Evolutionary conservation across 208 protist species (phyloP).

Genomic region (Crithidia thermophila): DNA sequence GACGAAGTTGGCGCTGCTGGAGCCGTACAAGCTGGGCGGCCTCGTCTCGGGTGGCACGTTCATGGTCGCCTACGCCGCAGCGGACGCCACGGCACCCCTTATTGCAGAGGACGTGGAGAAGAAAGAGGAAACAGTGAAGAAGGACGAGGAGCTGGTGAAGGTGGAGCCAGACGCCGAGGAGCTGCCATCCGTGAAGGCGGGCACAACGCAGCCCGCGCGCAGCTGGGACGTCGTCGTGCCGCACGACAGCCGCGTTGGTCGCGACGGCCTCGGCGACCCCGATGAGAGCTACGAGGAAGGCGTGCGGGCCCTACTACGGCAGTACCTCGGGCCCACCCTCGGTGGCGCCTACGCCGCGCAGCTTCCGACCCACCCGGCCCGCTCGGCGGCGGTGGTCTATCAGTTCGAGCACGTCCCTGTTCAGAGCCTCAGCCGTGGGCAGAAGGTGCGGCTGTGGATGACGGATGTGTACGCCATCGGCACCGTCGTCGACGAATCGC

Average conservation of each 20-base stretch:
- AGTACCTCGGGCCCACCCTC: slow-evolving; percentile 58
- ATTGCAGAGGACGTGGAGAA: not conserved
- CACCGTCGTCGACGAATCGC: slow-evolving; percentile 37
- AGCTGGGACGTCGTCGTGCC: slow-evolving; percentile 77
- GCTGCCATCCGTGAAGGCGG: not conserved
- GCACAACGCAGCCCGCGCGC: not conserved
- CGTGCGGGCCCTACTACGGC: slow-evolving; percentile 46
- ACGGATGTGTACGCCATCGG: slow-evolving; percentile 83
- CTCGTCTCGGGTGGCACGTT: slow-evolving; percentile 61
- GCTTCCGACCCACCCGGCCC: slow-evolving; percentile 47
- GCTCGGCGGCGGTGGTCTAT: slow-evolving; percentile 31
- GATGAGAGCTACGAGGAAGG: slow-evolving; percentile 56
- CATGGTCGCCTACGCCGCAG: slow-evolving; percentile 50
- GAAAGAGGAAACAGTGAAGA: not conserved
- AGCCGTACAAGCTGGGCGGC: slow-evolving; percentile 32
- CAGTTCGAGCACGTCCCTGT: slow-evolving; percentile 43
- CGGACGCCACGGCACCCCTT: slow-evolving; percentile 4
- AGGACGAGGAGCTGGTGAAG: not conserved
- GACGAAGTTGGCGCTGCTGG: slow-evolving; percentile 39
- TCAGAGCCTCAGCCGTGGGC: slow-evolving; percentile 38
- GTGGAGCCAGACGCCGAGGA: not conserved
- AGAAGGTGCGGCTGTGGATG: slow-evolving; percentile 91
- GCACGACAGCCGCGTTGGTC: slow-evolving; percentile 60
- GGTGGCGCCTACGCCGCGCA: slow-evolving; percentile 40
- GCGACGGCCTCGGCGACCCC: slow-evolving; percentile 32